phyloP scores from a whole-genome alignment of 164 flowering plant genomes.

The Litsea cubeba region DNA sequence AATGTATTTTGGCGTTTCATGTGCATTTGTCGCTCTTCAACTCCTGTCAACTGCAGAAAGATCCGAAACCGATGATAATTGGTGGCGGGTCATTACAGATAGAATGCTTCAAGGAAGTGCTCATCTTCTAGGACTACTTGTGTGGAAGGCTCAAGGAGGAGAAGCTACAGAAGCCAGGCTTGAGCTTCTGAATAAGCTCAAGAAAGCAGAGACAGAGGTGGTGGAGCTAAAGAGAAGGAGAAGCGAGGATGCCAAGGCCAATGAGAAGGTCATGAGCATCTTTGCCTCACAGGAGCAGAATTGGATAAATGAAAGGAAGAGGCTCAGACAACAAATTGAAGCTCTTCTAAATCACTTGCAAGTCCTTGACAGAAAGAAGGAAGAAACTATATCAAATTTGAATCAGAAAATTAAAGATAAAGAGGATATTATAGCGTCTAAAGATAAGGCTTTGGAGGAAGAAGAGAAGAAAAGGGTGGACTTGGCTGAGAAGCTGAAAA shows the following conservation, averaged over 20 bases:
- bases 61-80: conserved; percentile 28
- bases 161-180: conserved; percentile 19
- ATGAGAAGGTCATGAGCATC: conserved; percentile 85
- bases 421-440: conserved; percentile 43
- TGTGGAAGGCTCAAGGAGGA: conserved; percentile 59
- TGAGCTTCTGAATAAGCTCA: conserved; percentile 47
- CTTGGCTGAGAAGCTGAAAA: conserved; percentile 48
- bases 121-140: conserved; percentile 66
- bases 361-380: conserved; percentile 40
- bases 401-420: conserved; percentile 43
- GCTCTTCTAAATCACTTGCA: conserved; percentile 54
- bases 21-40: conserved; percentile 67
- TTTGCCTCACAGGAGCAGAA: conserved; percentile 76
- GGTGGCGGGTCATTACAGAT: conserved; percentile 38
- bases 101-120: conserved; percentile 72
- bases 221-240: conserved; percentile 60
- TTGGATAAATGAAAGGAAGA: conserved; percentile 75
- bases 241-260: conserved; percentile 86
- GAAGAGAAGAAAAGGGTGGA: conserved; percentile 41
- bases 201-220: conserved; percentile 50
- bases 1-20: conserved; percentile 76
- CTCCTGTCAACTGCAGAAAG: conserved; percentile 26
- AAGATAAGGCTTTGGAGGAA: conserved; percentile 48
- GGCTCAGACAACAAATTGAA: conserved; percentile 58
- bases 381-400: conserved; percentile 40